Percentiles rank a stretch among this genome's conserved stretches.
Conservation (phyloP, 164 flowering plant species). For the Magnolia changhungtana region DNA sequence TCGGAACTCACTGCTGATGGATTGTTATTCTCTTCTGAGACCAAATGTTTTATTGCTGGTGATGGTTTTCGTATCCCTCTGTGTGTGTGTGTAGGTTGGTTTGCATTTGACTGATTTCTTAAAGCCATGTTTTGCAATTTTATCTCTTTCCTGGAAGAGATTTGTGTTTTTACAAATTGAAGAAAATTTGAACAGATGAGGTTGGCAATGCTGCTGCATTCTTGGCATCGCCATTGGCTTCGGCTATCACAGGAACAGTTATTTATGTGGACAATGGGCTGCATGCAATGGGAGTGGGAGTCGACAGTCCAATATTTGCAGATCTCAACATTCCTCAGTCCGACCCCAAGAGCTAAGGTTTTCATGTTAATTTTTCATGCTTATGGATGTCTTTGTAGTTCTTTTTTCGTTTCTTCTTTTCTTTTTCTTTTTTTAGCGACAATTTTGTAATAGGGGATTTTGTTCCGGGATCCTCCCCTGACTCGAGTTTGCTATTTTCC, state of each 20-base stretch:
- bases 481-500: no score
- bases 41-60: no score
- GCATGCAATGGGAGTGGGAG: slow-evolving; percentile 86
- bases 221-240: slow-evolving; percentile 90
- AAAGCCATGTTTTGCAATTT: neutral
- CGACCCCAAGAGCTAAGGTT: slow-evolving; percentile 1
- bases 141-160: neutral
- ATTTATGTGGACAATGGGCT: slow-evolving; percentile 87
- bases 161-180: neutral
- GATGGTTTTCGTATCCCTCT: no score
- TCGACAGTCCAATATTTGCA: slow-evolving; percentile 79
- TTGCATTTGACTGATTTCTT: neutral
- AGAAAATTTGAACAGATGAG: slow-evolving; percentile 52
- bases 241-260: slow-evolving; percentile 87
- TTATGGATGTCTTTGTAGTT: no score
- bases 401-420: neutral
- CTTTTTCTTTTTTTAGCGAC: neutral
- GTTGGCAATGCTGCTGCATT: slow-evolving; percentile 90
- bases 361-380: neutral
- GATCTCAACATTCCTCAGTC: slow-evolving; percentile 61
- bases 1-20: no score
- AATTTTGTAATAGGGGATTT: neutral
- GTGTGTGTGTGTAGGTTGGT: no score
- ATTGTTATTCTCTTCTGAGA: no score
- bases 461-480: neutral